Conservation (phyloP, 106 monocot genomes). For the Dioscorea alata region DNA sequence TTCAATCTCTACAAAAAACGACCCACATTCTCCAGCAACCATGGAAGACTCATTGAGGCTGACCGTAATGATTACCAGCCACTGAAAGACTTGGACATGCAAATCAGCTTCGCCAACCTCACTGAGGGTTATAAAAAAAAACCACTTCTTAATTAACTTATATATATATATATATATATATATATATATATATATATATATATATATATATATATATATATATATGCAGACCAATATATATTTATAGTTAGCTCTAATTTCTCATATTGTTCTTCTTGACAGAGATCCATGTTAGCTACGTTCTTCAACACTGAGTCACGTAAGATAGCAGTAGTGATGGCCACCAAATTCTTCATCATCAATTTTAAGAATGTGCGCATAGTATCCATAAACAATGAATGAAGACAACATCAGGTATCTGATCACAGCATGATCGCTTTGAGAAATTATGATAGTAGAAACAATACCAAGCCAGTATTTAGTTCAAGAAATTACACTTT, state of each 20-base stretch:
- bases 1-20: conserved; percentile 7
- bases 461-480: too few species aligned
- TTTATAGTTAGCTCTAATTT: too few species aligned
- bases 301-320: conserved; percentile 1
- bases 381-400: conserved; percentile 69
- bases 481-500: too few species aligned
- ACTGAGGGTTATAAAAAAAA: too few species aligned
- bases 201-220: not conserved
- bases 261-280: not conserved
- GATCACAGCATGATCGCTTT: conserved; percentile 1
- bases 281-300: conserved; percentile 7
- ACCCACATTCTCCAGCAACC: conserved; percentile 1
- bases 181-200: not conserved
- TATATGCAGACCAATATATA: not conserved
- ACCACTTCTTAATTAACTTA: too few species aligned
- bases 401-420: conserved; percentile 85
- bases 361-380: conserved; percentile 60
- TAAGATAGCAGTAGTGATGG: conserved; percentile 21
- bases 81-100: not conserved
- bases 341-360: conserved; percentile 96
- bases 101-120: conserved; percentile 8
- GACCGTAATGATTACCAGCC: not conserved
- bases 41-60: conserved; percentile 1
- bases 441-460: not conserved
- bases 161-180: not conserved